These are phyloP conservation scores for Lanmaoa pseudosensibilis DNA, from an alignment of 768 basidiomycete genomes.

Conservation along the genomic window DNA sequence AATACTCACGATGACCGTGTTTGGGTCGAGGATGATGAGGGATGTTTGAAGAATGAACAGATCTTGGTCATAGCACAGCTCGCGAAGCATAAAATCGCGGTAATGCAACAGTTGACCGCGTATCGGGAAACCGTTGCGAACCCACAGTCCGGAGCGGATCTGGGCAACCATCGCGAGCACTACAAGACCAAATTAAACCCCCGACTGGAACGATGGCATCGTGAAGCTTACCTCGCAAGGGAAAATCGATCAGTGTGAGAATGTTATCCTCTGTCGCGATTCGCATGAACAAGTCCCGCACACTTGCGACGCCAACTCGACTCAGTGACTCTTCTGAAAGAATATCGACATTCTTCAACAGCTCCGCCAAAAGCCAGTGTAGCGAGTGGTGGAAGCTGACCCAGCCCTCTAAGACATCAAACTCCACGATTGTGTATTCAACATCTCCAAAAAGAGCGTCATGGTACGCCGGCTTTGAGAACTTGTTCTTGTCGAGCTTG, in stretches of 20 bases:
- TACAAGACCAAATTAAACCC: conserved; percentile 29
- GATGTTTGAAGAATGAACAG: conserved; percentile 87
- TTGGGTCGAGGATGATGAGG: conserved; percentile 75
- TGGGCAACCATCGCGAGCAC: conserved; percentile 92
- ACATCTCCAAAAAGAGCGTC: conserved; percentile 62
- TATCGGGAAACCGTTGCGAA: conserved; percentile 94
- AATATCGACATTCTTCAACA: conserved; percentile 79
- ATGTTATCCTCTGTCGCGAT: conserved; percentile 67
- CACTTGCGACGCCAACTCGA: conserved; percentile 50
- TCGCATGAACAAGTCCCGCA: conserved; percentile 61
- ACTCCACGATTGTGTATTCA: conserved; percentile 64
- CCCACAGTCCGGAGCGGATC: conserved; percentile 94
- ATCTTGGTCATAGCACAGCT: conserved; percentile 96
- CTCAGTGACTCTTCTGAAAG: conserved; percentile 55
- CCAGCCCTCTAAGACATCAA: conserved; percentile 78
- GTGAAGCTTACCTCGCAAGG: conserved; percentile 69
- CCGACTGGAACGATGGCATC: not conserved
- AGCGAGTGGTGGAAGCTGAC: conserved; percentile 93
- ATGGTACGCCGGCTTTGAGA: conserved; percentile 62
- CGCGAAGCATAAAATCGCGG: conserved; percentile 92
- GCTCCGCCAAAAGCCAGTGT: conserved; percentile 87
- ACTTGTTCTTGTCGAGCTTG: conserved; percentile 66
- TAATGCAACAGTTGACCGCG: conserved; percentile 95
- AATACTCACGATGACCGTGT: conserved; percentile 78
- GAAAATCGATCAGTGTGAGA: conserved; percentile 82